Evolutionary conservation across 2,329 filamentous ascomycete species (phyloP).

Genomic region (Fusarium udum): DNA sequence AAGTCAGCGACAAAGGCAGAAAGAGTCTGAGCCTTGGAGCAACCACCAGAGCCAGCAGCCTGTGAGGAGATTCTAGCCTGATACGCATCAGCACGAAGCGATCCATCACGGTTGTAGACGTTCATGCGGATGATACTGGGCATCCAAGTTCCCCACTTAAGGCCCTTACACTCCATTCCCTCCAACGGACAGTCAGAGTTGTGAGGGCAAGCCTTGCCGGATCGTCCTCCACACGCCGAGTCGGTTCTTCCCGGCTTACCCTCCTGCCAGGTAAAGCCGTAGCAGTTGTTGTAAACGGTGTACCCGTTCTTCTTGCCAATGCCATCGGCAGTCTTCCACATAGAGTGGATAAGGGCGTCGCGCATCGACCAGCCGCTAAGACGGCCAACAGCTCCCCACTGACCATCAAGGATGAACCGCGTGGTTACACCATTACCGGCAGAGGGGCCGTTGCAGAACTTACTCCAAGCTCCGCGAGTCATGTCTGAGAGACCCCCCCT

Average conservation of each 20-base stretch:
- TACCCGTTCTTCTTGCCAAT: neutral
- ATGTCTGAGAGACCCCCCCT: constrained; percentile 1
- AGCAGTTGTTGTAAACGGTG: neutral
- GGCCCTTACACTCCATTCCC: neutral
- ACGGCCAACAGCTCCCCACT: neutral
- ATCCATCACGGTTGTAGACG: constrained; percentile 6
- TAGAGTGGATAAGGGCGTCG: neutral
- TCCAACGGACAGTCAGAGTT: constrained; percentile 1
- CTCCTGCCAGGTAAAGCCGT: constrained; percentile 4
- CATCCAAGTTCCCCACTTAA: constrained; percentile 6
- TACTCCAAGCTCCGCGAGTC: neutral
- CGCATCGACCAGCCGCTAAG: constrained; percentile 1
- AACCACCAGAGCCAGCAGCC: neutral
- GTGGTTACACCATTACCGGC: neutral
- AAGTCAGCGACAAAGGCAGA: neutral
- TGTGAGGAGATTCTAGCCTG: neutral
- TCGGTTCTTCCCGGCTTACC: neutral
- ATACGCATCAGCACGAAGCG: neutral
- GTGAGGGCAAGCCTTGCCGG: neutral
- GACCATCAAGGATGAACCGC: neutral
- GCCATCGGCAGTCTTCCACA: neutral
- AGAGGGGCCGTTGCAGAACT: neutral
- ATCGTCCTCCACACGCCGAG: neutral
- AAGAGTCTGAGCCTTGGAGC: neutral
- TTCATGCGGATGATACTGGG: constrained; percentile 11